A percentile compares a stretch with the other conserved stretches of the same genome.
These are phyloP conservation scores for Phytopythium boreale DNA, from an alignment of 352 stramenopile genomes.

Conservation along the genomic window DNA sequence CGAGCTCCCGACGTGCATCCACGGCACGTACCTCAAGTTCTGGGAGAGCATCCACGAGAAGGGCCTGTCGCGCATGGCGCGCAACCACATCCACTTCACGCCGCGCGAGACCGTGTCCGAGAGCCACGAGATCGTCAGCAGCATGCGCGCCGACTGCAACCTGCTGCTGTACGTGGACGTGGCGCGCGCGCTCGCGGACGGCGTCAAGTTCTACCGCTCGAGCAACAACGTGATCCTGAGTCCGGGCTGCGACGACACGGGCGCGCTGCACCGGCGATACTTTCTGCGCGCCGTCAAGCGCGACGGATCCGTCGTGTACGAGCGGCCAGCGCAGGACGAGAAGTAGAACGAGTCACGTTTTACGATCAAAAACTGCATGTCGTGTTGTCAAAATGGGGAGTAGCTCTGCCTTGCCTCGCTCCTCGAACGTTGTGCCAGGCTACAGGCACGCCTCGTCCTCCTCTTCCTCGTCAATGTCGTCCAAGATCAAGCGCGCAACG, in stretches of 20 bases:
- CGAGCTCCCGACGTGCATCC: constrained; percentile 55
- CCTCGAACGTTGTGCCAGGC: background rate
- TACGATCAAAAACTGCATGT: background rate
- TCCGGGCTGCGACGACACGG: constrained; percentile 44
- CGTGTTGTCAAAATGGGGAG: background rate
- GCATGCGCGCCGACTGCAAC: constrained; percentile 68
- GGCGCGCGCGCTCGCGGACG: constrained; percentile 44
- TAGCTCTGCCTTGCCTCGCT: background rate
- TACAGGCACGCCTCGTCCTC: constrained; percentile 11
- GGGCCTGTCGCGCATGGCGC: constrained; percentile 72
- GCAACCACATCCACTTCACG: constrained; percentile 88
- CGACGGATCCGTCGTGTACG: constrained; percentile 53
- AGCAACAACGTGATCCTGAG: constrained; percentile 85
- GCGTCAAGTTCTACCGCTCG: constrained; percentile 81
- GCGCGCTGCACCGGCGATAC: constrained; percentile 50
- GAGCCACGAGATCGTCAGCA: constrained; percentile 67
- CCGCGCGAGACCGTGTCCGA: constrained; percentile 31
- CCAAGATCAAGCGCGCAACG: constrained; percentile 6
- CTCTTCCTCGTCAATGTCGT: constrained; percentile 8
- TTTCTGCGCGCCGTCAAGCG: constrained; percentile 56
- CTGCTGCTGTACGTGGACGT: constrained; percentile 79
- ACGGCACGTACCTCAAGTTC: constrained; percentile 71
- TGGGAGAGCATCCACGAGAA: constrained; percentile 62
- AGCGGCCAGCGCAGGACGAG: constrained; percentile 12
- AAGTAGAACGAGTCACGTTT: background rate